These are phyloP conservation scores for Mycena rosella DNA, from an alignment of 768 basidiomycete species.

Conservation along the genomic window DNA sequence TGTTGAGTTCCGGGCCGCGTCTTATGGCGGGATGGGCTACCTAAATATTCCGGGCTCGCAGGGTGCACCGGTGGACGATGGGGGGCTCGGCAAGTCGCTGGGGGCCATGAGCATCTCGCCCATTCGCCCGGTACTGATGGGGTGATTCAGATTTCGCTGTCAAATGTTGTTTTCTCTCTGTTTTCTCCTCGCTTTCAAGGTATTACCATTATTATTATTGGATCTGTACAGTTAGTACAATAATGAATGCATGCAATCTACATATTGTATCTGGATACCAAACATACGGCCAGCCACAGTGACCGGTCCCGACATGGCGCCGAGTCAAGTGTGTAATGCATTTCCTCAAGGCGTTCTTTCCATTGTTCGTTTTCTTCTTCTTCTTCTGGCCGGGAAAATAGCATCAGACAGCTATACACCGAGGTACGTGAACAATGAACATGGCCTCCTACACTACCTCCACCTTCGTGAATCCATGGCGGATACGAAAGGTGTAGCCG, in stretches of 20 bases:
- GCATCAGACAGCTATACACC: no score
- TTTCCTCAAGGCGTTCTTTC: no score
- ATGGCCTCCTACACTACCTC: no score
- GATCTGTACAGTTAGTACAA: slow-evolving; percentile 20
- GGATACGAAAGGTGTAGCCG: no score
- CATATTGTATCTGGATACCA: neutral
- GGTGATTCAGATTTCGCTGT: neutral
- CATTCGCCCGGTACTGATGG: slow-evolving; percentile 43
- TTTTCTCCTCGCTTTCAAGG: slow-evolving; percentile 16
- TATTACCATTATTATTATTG: slow-evolving; percentile 1
- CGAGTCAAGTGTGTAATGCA: no score
- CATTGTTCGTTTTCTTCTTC: no score
- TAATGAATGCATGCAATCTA: slow-evolving; percentile 28
- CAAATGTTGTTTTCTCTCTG: neutral
- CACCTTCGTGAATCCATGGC: no score
- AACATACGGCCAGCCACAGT: no score
- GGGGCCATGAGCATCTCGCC: slow-evolving; percentile 91
- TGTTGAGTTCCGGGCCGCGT: neutral
- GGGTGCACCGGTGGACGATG: slow-evolving; percentile 48
- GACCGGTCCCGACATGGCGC: no score
- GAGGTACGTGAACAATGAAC: no score
- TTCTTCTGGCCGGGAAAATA: no score
- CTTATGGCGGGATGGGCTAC: neutral
- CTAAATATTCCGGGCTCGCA: slow-evolving; percentile 23
- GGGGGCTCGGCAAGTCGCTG: slow-evolving; percentile 74